Evolutionary conservation across 306 rosid genomes (phyloP).

Genomic region (Trifolium repens): DNA sequence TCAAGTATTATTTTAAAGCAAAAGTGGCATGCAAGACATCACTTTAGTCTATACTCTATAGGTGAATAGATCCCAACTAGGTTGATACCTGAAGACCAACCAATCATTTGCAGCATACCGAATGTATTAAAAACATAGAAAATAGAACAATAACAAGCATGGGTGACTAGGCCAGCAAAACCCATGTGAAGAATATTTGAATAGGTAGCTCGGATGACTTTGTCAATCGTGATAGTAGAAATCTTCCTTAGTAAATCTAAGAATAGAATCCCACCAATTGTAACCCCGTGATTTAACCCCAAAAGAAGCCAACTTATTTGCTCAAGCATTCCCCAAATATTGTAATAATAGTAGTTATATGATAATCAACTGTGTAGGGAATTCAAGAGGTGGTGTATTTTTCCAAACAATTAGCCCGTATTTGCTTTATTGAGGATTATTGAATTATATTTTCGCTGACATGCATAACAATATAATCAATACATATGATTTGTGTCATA

Average conservation of each 20-base stretch:
- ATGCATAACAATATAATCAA: slow-evolving; percentile 11
- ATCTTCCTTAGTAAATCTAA: neutral
- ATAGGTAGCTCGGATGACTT: neutral
- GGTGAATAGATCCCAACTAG: neutral
- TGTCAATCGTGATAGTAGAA: neutral
- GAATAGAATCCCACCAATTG: neutral
- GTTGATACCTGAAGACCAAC: neutral
- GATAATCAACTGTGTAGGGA: slow-evolving; percentile 14
- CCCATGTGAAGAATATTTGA: neutral
- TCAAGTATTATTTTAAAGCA: neutral
- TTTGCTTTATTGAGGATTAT: neutral
- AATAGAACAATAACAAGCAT: neutral
- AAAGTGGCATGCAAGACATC: neutral
- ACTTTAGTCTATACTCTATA: neutral
- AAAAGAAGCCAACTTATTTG: neutral
- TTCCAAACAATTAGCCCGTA: neutral
- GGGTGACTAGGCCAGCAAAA: neutral
- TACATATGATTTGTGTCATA: slow-evolving; percentile 21
- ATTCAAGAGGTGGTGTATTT: neutral
- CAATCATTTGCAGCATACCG: neutral
- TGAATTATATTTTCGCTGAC: slow-evolving; percentile 8
- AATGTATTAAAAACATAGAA: neutral
- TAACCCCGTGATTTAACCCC: neutral
- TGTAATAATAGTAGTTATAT: neutral
- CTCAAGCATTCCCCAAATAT: neutral